Evolutionary conservation across 495 filamentous ascomycete genomes (phyloP), one percentile per base, ranked within the genome.

Genomic region (Ramalina peruviana): DNA sequence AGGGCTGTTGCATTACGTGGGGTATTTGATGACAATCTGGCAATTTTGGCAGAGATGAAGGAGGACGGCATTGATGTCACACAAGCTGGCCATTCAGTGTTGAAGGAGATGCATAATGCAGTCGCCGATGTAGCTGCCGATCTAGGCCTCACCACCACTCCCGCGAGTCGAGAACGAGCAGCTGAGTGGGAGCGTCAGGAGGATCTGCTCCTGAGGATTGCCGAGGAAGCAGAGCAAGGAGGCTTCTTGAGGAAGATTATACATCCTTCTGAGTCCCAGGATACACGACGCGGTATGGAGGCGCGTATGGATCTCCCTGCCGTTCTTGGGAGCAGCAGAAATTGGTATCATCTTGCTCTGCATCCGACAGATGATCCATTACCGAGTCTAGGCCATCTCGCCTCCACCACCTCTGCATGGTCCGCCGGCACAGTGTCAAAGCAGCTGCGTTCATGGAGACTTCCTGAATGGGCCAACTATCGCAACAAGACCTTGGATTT

Each of bases 21-120:
- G 3, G 79, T 97, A 30, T 97, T 98, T 59, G 89, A 98, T 57
- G 92, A 96, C 55, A 75, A 65, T 26, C 66, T 82, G n/a, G 92
- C 92, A 43, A 94, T 98, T 65, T 95, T 97, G 55, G 77, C 81
- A 1, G 92, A 98, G 64, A 97, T 98, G 90, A 92, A 87, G 61
- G 80, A 88, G 51, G 92, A 98, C 57, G 93, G 93, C 15, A 77
- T 98, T 21, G 71, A 82, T 26, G 72, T 90, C 16, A 69, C 69
- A 1, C 42, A 79, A 0, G 77, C 78, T 4, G 84, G 83, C 7
- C 80, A 79, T 47, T 93, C 92, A 1, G 81, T 97, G 27, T 52
- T 87, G 10, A 79, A 80, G 48, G 89, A 94, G 61, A 92, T 94
- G 83, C 76, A 82, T 56, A 78, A 75, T 43, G 87, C 88, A 2